These are phyloP conservation scores for Pseudognaphalium luteoalbum DNA, from an alignment of 129 eudicot genomes.

Conservation along the genomic window DNA sequence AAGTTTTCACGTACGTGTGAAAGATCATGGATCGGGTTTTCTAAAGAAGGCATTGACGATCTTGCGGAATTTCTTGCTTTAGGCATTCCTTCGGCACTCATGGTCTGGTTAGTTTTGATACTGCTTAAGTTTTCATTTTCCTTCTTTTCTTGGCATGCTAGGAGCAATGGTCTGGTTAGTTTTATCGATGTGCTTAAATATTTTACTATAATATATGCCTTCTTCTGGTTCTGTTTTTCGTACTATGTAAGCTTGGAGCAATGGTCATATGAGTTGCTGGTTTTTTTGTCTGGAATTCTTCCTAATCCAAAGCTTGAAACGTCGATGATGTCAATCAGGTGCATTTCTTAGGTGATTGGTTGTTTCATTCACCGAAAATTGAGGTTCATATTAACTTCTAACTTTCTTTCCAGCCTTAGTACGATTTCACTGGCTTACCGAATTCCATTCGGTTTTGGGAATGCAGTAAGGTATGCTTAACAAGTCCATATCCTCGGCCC, in stretches of 20 bases:
- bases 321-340: conserved; percentile 47
- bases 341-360: background rate
- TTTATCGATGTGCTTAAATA: too few relatives aligned
- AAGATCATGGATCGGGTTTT: conserved; percentile 51
- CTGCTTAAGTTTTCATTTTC: background rate
- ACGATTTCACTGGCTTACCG: conserved; percentile 44
- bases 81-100: conserved; percentile 48
- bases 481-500: too few relatives aligned
- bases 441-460: conserved; percentile 54
- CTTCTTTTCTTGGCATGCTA: background rate
- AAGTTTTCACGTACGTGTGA: conserved; percentile 38
- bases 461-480: conserved; percentile 50
- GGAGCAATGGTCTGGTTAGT: too few relatives aligned
- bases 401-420: conserved; percentile 37
- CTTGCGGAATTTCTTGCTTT: conserved; percentile 40
- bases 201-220: conserved; percentile 2
- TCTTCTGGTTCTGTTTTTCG: conserved; percentile 12
- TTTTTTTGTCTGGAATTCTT: conserved; percentile 37
- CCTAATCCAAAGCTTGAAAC: conserved; percentile 42
- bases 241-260: conserved; percentile 29
- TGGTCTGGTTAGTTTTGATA: conserved; percentile 50
- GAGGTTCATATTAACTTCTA: conserved; percentile 15
- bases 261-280: conserved; percentile 38
- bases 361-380: background rate
- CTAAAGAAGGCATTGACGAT: conserved; percentile 34